Evolutionary conservation across 345 rosid species (phyloP), one percentile per base, ranked within the genome.

Genomic region (Eucalyptus tenuipes): DNA sequence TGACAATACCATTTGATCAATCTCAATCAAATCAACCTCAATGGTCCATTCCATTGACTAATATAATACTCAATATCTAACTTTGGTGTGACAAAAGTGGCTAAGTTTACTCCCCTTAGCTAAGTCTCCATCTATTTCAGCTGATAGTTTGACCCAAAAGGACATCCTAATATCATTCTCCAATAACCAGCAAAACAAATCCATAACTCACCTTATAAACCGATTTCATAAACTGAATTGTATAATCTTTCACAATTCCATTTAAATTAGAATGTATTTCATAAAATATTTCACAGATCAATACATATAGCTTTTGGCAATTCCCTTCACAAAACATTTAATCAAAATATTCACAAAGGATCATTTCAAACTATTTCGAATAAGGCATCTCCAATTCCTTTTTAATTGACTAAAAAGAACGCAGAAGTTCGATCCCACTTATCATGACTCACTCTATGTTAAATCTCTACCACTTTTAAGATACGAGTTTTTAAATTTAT

Each of bases 331-430:
- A 18, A 52, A 18, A 52, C 24, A 18, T 52, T 18, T 52, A 52
- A 52, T 3, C 55, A 22, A 55, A 9, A 8, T 12, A 22, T 9
- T 55, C 12, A 4, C 29, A 55, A 55, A 55, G 5, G 6, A 55
- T 55, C 27, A 55, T 55, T 55, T 24, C 29, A 24, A 55, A 55
- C 27, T 8, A 55, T 55, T 55, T 55, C 6, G 10, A 55, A 55
- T 24, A 0, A 24, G 61, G 61, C 61, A 52, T 55, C 29, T 55
- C 61, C 61, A 22, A 10, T 9, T 22, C 61, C 29, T 2, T 24
- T 55, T 55, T 22, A 22, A 55, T 0, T 8, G 3, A 55, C 29
- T 55, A 1, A 24, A 24, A 55, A 24, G 27, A 24, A 4, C 0
- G 27, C 5, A 55, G 0, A 24, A 22, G 1, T 24, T 55, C 1